These are phyloP conservation scores for Litsea cubeba DNA, from an alignment of 164 flowering plant genomes.

Conservation along the genomic window DNA sequence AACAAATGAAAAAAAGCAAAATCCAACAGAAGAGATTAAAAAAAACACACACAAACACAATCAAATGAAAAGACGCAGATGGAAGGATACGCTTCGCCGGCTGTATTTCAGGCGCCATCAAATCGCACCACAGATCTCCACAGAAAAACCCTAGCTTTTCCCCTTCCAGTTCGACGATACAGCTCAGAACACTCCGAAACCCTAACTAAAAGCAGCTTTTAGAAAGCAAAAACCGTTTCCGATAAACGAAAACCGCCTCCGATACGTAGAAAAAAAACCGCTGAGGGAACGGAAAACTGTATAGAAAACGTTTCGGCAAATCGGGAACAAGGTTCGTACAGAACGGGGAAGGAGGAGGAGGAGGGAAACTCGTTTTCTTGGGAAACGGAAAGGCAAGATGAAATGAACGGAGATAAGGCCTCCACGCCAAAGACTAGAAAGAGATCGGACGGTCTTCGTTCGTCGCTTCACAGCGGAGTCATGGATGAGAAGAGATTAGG, in stretches of 20 bases:
- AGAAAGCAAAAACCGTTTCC: background rate
- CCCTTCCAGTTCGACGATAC: conserved; percentile 32
- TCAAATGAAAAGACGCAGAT: no score
- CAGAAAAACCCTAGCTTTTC: conserved; percentile 10
- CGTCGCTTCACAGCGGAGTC: background rate
- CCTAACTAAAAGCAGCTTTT: conserved; percentile 1
- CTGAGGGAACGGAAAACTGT: background rate
- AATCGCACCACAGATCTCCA: conserved; percentile 39
- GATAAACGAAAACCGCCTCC: conserved; percentile 14
- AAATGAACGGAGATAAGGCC: background rate
- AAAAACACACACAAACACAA: background rate
- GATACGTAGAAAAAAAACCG: background rate
- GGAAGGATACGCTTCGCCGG: conserved; percentile 33
- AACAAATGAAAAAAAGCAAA: background rate
- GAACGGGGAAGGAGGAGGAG: background rate
- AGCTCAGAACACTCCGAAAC: background rate
- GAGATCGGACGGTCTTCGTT: conserved; percentile 3
- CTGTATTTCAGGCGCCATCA: conserved; percentile 25
- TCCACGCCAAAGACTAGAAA: background rate
- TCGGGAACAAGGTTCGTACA: background rate
- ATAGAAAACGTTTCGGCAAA: background rate
- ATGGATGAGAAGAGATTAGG: no score
- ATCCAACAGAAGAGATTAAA: background rate
- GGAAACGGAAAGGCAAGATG: conserved; percentile 3
- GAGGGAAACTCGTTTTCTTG: background rate